These are phyloP conservation scores for Piromyces finnis DNA, from an alignment of 192 early-diverging fungal genomes.

Conservation along the genomic window DNA sequence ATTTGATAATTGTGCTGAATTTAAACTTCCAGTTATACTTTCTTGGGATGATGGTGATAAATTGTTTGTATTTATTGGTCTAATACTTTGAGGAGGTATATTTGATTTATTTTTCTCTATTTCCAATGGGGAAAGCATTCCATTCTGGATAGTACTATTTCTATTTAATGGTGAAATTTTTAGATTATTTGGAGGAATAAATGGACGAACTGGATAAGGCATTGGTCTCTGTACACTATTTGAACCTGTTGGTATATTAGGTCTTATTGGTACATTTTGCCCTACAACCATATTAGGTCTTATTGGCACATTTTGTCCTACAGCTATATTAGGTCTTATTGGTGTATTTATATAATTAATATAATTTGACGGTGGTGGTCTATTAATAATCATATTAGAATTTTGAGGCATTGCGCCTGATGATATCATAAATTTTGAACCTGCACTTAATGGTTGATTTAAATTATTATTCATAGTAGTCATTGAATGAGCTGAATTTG, in stretches of 20 bases:
- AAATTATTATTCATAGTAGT: too few species aligned
- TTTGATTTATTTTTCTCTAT: not conserved
- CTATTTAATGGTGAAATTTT: not conserved
- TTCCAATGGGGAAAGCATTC: not conserved
- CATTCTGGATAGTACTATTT: not conserved
- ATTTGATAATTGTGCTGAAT: not conserved
- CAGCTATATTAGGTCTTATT: not conserved
- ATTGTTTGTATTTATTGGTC: not conserved
- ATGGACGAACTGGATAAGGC: not conserved
- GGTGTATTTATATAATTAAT: not conserved
- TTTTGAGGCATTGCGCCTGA: too few species aligned
- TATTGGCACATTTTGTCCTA: not conserved
- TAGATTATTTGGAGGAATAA: not conserved
- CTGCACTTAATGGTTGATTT: too few species aligned
- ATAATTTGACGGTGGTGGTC: too few species aligned
- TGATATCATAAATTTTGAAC: too few species aligned
- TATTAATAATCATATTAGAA: too few species aligned
- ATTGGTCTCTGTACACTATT: not conserved
- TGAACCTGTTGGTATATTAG: not conserved
- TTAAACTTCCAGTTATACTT: not conserved
- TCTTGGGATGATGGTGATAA: not conserved
- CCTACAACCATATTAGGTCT: not conserved
- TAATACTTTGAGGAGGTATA: not conserved
- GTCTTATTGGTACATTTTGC: not conserved
- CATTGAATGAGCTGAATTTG: too few species aligned